These are phyloP conservation scores for Novymonas esmeraldas DNA, from an alignment of 208 protist genomes.

Conservation along the genomic window DNA sequence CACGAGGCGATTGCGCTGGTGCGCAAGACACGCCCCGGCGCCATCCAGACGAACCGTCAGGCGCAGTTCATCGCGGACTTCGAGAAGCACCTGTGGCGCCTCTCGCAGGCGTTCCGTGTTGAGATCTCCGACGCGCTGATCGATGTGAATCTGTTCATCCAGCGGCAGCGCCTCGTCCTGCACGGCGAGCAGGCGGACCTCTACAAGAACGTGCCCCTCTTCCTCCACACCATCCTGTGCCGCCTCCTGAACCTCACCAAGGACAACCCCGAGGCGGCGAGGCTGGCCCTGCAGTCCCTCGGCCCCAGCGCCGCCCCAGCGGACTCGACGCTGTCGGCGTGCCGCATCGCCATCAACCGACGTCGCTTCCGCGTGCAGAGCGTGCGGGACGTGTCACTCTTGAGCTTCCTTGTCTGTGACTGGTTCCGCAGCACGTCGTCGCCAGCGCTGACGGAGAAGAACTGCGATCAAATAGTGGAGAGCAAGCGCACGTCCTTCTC, in stretches of 20 bases:
- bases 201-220: constrained; percentile 75
- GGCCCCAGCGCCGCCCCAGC: constrained; percentile 58
- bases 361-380: constrained; percentile 64
- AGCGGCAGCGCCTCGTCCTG: constrained; percentile 76
- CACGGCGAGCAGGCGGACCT: constrained; percentile 84
- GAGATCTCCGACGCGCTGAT: constrained; percentile 79
- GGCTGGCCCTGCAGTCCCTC: constrained; percentile 60
- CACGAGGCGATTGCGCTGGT: constrained; percentile 77
- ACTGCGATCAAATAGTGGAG: constrained; percentile 64
- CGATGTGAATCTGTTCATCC: constrained; percentile 76
- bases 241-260: constrained; percentile 70
- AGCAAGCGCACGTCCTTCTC: constrained; percentile 45
- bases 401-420: constrained; percentile 80
- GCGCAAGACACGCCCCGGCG: constrained; percentile 65
- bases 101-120: constrained; percentile 79
- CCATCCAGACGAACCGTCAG: constrained; percentile 89
- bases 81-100: constrained; percentile 84
- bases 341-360: constrained; percentile 79
- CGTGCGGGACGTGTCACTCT: constrained; percentile 56
- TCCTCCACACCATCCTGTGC: constrained; percentile 78
- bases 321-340: constrained; percentile 48
- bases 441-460: constrained; percentile 60
- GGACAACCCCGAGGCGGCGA: constrained; percentile 35
- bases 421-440: constrained; percentile 79
- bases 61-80: constrained; percentile 87